Percentiles rank a stretch among this genome's conserved stretches.
These are phyloP conservation scores for Podila horticola DNA, from an alignment of 192 early-diverging fungal species.

Conservation along the genomic window DNA sequence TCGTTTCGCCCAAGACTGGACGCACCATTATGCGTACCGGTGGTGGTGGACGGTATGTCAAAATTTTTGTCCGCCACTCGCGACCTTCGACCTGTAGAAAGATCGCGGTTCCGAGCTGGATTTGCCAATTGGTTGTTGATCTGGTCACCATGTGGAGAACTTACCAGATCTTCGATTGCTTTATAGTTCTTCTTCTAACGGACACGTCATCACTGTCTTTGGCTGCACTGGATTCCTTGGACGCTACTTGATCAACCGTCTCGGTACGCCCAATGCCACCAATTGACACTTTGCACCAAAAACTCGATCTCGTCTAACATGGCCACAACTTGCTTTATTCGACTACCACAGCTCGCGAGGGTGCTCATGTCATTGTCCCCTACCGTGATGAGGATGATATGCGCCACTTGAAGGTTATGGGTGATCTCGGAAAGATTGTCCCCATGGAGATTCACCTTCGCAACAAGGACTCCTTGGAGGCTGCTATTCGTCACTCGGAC, in stretches of 20 bases:
- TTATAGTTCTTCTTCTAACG: conserved; percentile 78
- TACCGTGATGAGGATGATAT: conserved; percentile 89
- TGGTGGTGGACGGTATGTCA: conserved; percentile 69
- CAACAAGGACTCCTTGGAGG: conserved; percentile 85
- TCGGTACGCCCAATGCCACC: conserved; percentile 66
- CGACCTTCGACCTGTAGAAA: background rate
- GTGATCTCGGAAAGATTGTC: conserved; percentile 94
- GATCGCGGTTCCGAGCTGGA: background rate
- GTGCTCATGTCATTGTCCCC: conserved; percentile 91
- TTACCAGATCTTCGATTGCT: background rate
- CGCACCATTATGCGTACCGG: conserved; percentile 72
- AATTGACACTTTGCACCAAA: background rate
- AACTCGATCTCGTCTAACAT: background rate
- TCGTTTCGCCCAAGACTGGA: conserved; percentile 62
- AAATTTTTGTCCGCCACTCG: background rate
- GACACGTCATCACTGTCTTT: conserved; percentile 94
- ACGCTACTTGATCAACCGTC: conserved; percentile 91
- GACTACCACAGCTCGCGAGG: conserved; percentile 71
- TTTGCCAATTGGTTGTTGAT: too few species aligned
- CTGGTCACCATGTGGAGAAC: background rate
- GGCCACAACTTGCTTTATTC: background rate
- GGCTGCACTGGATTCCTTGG: conserved; percentile 97
- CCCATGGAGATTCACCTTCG: conserved; percentile 91
- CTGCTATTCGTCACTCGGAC: conserved; percentile 92
- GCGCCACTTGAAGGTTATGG: conserved; percentile 90